Percentiles rank a stretch among this genome's conserved stretches.
phyloP scores from a whole-genome alignment of 352 stramenopile genomes.

The Phytopythium helicoides region DNA sequence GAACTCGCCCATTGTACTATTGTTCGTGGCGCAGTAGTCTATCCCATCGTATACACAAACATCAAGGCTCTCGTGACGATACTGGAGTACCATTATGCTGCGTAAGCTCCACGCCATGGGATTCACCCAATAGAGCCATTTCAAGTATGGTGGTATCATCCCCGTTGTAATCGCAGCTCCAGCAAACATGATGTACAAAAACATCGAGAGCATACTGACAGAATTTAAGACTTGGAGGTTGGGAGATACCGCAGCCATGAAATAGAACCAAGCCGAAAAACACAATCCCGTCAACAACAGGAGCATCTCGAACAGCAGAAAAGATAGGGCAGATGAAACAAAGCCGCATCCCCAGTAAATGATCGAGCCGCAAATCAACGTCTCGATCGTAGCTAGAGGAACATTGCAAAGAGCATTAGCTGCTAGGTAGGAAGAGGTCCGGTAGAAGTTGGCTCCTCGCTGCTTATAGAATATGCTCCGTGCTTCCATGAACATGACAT shows the following conservation, averaged over 20 bases:
- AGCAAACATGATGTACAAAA: slow-evolving; percentile 10
- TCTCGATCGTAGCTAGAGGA: slow-evolving; percentile 40
- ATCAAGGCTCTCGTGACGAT: slow-evolving; percentile 6
- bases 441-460: slow-evolving; percentile 64
- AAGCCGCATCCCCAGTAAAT: slow-evolving; percentile 28
- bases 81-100: slow-evolving; percentile 9
- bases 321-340: slow-evolving; percentile 23
- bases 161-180: slow-evolving; percentile 10
- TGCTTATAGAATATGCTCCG: slow-evolving; percentile 72
- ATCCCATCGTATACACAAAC: slow-evolving; percentile 10
- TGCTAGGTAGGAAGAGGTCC: slow-evolving; percentile 54
- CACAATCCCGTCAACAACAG: slow-evolving; percentile 39
- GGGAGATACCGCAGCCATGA: slow-evolving; percentile 8
- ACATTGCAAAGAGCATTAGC: slow-evolving; percentile 19
- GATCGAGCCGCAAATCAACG: slow-evolving; percentile 63
- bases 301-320: slow-evolving; percentile 53
- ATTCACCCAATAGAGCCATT: slow-evolving; percentile 19
- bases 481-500: slow-evolving; percentile 60
- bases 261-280: slow-evolving; percentile 15
- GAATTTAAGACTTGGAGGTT: slow-evolving; percentile 15
- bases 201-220: slow-evolving; percentile 2
- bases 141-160: slow-evolving; percentile 9
- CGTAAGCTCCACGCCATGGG: slow-evolving; percentile 12
- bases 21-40: slow-evolving; percentile 10
- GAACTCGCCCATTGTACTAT: slow-evolving; percentile 4